These are phyloP conservation scores for Lactarius akahatsu DNA, from an alignment of 768 basidiomycete species.

Conservation along the genomic window DNA sequence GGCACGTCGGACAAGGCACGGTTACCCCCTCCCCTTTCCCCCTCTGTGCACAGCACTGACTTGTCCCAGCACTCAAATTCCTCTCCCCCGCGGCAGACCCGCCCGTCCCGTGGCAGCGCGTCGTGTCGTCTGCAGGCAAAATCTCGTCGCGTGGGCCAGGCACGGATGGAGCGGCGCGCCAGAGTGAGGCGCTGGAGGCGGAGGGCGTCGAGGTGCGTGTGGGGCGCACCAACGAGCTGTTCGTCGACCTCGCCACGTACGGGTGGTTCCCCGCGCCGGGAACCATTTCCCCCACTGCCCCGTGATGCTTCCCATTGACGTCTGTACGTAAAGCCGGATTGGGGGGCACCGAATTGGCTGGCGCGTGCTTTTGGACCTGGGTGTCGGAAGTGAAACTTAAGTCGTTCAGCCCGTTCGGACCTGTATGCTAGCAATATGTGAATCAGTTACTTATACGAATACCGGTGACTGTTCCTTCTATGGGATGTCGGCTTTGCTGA, in stretches of 20 bases:
- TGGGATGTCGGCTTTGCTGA: too few relatives aligned
- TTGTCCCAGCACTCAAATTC: slow-evolving; percentile 67
- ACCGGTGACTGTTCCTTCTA: background rate
- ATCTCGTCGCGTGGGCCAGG: slow-evolving; percentile 85
- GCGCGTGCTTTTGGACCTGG: background rate
- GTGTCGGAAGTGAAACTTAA: background rate
- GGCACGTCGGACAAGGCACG: slow-evolving; percentile 80
- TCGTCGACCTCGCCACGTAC: slow-evolving; percentile 53
- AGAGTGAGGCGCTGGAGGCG: slow-evolving; percentile 70
- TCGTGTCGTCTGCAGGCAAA: slow-evolving; percentile 64
- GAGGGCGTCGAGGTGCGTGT: slow-evolving; percentile 78
- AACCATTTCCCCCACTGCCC: background rate
- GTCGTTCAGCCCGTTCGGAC: background rate
- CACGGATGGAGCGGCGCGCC: slow-evolving; percentile 73
- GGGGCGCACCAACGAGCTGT: slow-evolving; percentile 54
- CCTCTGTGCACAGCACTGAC: background rate
- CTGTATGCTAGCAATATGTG: background rate
- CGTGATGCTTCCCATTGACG: slow-evolving; percentile 1
- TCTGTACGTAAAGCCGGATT: background rate
- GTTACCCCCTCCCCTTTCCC: background rate
- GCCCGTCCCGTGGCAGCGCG: slow-evolving; percentile 81
- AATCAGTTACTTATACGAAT: background rate
- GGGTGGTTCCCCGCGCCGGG: slow-evolving; percentile 64
- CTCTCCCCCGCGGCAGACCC: slow-evolving; percentile 57
- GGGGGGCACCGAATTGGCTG: background rate